Evolutionary conservation across 1,139 yeast genomes (phyloP), one percentile per base, ranked within the genome.

Genomic region (Hemisphaericaspora lyxosophila): DNA sequence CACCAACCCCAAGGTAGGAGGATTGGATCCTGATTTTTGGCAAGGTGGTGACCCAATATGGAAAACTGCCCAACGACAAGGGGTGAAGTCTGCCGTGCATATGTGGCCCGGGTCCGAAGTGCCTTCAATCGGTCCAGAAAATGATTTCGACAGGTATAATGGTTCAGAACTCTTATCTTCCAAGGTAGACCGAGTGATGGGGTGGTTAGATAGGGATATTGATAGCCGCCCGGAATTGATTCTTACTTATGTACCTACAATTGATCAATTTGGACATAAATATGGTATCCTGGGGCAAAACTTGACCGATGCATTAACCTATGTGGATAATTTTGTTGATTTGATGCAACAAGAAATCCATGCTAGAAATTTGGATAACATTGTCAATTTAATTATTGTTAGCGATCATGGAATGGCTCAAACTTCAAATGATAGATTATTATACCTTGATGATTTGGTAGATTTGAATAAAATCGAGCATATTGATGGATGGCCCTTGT

Each of bases 41-140:
- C 59, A 51, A 35, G 92, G 94, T 7, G 95, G 96, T 22, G 94
- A 86, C 54, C 95, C 97, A 0, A 58, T 89, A 19, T 89, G 97
- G 97, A 65, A 71, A 32, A 85, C 95, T 0, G 89, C 94, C 0
- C 67, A 67, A 18, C 58, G 59, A n/a, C 85, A 84, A 44, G 82
- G 80, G 1, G 74, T 85, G 4, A 67, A 67, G 11, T 67, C 85
- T 2, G 95, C 94, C 0, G 82, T 87, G n/a, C 96, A 89, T 57
- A 88, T 89, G 96, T 89, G 95, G 95, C 96, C 97, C 0, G 96
- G 96, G 1, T 81, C 89, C 44, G 95, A 87, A 51, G 94, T 83
- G 4, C 73, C 70, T 38, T 48, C 65, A 3, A 65, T 60, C 44
- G 70, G 66, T n/a, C 85, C 84, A 4, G 33, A 33, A 7, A 48